Conservation (phyloP, 768 basidiomycete species). For the Boletus pseudo-olivaceus region DNA sequence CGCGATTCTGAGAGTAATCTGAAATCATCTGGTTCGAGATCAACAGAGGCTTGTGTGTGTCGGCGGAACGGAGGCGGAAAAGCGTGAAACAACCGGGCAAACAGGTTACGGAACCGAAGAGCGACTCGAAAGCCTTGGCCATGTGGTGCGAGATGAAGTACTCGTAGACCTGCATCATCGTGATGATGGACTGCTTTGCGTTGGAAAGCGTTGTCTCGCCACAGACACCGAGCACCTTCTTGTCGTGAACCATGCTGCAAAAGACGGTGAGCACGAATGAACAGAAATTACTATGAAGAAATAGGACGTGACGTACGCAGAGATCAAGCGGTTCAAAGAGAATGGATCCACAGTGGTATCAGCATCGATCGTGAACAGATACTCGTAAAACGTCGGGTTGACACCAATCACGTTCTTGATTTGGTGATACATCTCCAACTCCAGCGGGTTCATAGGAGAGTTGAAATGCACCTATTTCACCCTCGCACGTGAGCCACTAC, state of each 20-base stretch:
- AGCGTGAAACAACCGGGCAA: conserved; percentile 98
- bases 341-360: conserved; percentile 90
- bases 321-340: conserved; percentile 87
- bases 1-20: conserved; percentile 94
- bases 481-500: not conserved
- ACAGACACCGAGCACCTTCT: conserved; percentile 89
- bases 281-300: not conserved
- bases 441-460: conserved; percentile 92
- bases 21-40: conserved; percentile 87
- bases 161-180: conserved; percentile 99
- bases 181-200: conserved; percentile 90
- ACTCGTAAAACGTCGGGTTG: conserved; percentile 98
- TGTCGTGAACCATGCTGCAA: conserved; percentile 92
- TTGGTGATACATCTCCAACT: conserved; percentile 98
- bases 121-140: conserved; percentile 95
- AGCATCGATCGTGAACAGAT: conserved; percentile 88
- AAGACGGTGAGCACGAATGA: not conserved
- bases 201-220: conserved; percentile 94
- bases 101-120: conserved; percentile 98
- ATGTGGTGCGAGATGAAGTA: conserved; percentile 99
- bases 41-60: conserved; percentile 92
- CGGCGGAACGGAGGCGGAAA: conserved; percentile 90
- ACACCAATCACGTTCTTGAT: conserved; percentile 99
- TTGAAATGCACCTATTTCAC: conserved; percentile 85
- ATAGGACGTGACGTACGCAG: conserved; percentile 61